Base-by-base conservation (phyloP, 352 stramenopile genomes). In the Pythium biforme region DNA sequence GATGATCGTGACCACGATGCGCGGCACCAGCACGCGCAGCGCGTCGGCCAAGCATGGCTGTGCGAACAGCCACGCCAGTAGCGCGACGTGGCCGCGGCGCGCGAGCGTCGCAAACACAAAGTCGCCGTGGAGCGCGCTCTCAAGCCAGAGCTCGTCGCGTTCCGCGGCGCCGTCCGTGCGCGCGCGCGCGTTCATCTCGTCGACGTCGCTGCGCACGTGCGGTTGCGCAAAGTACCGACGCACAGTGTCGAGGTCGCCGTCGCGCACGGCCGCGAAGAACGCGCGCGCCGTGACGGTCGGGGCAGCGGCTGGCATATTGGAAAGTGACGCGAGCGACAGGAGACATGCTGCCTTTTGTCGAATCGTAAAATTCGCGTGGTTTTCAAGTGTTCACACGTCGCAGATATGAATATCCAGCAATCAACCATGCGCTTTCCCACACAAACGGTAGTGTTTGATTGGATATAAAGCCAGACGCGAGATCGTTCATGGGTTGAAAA, bases 1-100 rank as follows among this genome's bases (percentile, higher is more conserved):
- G 47, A 54, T 5, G n/a, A 54, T 54, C 14, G 27, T 15, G 23
- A 54, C 2, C 17, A 17, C 27, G 25, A 54, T 12, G 10, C 27
- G 47, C 47, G 47, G 10, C 19, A 25, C 9, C 6, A 54, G 47
- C 15, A 39, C 23, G 15, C 25, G 23, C 12, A 54, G 15, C 20
- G 47, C 12, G 47, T 39, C 20, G 1, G 4, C 11, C 9, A 54
- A 40, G 29, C 23, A 12, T 4, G 7, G 17, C 23, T 45, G 22
- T 20, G 53, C 47, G 39, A 59, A 59, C 29, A 59, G n/a, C 53
- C 53, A 59, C 20, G 15, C 53, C 3, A 59, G 53, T 17, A 59
- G 7, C 23, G 50, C 29, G 5, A 50, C 26, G 39, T 59, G 53
- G 22, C 53, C 53, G 26, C n/a, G 53, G 15, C 15, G 15, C 20